Base-by-base conservation (phyloP, 1,284 basidiomycete genomes). In the Amylostereum areolatum region DNA sequence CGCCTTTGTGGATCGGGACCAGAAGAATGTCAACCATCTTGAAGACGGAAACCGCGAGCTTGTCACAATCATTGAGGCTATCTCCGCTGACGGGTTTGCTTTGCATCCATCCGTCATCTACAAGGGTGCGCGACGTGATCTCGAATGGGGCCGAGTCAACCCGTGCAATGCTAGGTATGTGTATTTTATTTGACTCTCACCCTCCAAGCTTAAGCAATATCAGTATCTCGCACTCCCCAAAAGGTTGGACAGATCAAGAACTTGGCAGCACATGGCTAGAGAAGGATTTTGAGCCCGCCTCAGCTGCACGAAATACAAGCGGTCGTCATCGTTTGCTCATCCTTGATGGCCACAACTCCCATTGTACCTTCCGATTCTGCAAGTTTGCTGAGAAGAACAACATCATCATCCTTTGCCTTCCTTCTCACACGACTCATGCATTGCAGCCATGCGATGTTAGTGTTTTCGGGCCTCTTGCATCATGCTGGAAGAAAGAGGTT, bases 41-140 rank as follows among this genome's bases (percentile, higher is more conserved):
- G 25, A n/a, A 8, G 33, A 35, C 33, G 64, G 62, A 0, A 35
- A 35, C 33, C 8, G 8, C 8, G 44, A 45, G 33, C 44, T 45
- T 27, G 44, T 45, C 7, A 45, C 44, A 3, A 27, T 45, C 32
- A 11, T 45, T 11, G 44, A 45, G 33, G 12, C 11, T 35, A 29
- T 45, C 33, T 45, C 31, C 29, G 44, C 44, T 11, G 44, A 45
- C 35, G 44, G 44, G 24, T 34, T 33, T 8, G 44, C 44, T 9
- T 32, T 68, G 0, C 52, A 44, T 1, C 68, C 67, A 1, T 54
- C 55, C 0, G 59, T 72, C 11, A 62, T 72, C 29, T 68, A 62
- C 47, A 43, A 66, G 41, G 69, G 65, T 5, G 51, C 52, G 34
- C 46, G 54, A 1, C 39, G 52, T 3, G 52, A 65, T 8, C 8